These are phyloP conservation scores for Cercospora sp. DNA, from an alignment of 2,329 filamentous ascomycete genomes.

Conservation along the genomic window DNA sequence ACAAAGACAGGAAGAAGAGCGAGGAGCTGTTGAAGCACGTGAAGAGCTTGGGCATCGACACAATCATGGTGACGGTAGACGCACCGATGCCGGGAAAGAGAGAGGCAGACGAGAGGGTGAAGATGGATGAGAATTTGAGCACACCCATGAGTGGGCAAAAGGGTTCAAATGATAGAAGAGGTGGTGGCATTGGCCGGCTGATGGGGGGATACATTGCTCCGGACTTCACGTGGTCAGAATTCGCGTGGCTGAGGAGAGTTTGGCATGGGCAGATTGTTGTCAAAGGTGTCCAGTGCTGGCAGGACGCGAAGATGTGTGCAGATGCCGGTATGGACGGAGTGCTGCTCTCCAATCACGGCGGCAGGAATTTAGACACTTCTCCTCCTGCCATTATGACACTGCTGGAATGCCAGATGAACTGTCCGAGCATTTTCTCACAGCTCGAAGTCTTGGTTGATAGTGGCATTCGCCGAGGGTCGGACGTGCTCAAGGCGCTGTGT, in stretches of 20 bases:
- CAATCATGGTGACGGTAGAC: conserved; percentile 61
- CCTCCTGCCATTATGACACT: conserved; percentile 60
- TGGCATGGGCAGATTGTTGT: conserved; percentile 47
- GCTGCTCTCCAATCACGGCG: conserved; percentile 54
- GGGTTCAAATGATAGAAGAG: conserved; percentile 55
- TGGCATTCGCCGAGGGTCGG: conserved; percentile 64
- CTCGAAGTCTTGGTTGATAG: conserved; percentile 66
- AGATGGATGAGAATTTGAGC: conserved; percentile 49
- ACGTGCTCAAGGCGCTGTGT: conserved; percentile 67
- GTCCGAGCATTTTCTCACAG: conserved; percentile 59
- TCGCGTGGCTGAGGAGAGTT: conserved; percentile 45
- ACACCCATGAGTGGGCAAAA: conserved; percentile 55
- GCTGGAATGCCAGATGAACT: conserved; percentile 62
- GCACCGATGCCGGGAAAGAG: conserved; percentile 59
- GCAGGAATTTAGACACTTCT: conserved; percentile 48
- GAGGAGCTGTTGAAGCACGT: conserved; percentile 52
- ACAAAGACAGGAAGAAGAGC: conserved; percentile 56
- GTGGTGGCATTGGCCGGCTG: conserved; percentile 56
- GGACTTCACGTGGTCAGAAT: conserved; percentile 53
- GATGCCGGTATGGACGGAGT: conserved; percentile 49
- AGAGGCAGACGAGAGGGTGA: conserved; percentile 49
- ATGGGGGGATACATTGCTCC: conserved; percentile 61
- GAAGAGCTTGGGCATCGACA: conserved; percentile 50
- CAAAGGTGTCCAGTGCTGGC: conserved; percentile 45
- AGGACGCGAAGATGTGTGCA: conserved; percentile 46